A percentile compares a stretch with the other conserved stretches of the same genome.
phyloP scores from a whole-genome alignment of 192 early-diverging fungal species.

The Coemansia sp. region DNA sequence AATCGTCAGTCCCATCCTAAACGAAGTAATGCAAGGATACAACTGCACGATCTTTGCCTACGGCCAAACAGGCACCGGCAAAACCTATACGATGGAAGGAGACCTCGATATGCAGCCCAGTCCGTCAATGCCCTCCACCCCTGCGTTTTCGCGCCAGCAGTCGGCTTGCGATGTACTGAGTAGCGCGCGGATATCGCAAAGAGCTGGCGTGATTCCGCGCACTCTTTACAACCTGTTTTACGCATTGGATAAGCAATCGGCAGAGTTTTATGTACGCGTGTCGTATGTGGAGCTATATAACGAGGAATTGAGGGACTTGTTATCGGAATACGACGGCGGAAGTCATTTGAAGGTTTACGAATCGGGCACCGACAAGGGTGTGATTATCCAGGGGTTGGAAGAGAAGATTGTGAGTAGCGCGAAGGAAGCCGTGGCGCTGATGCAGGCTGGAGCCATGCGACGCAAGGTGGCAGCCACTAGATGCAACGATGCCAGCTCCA shows the following conservation, averaged over 20 bases:
- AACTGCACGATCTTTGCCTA: slow-evolving; percentile 87
- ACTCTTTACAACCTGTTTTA: slow-evolving; percentile 81
- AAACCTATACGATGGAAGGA: slow-evolving; percentile 97
- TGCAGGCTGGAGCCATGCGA: slow-evolving; percentile 73
- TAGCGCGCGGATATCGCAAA: slow-evolving; percentile 14
- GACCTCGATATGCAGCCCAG: slow-evolving; percentile 56
- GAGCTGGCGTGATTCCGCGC: slow-evolving; percentile 92
- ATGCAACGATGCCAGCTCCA: slow-evolving; percentile 89
- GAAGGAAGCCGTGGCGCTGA: slow-evolving; percentile 68
- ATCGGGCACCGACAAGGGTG: slow-evolving; percentile 66
- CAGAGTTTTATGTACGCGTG: slow-evolving; percentile 81
- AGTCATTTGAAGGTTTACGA: slow-evolving; percentile 69
- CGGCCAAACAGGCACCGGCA: slow-evolving; percentile 91
- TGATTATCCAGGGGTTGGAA: slow-evolving; percentile 81
- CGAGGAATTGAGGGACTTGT: slow-evolving; percentile 89
- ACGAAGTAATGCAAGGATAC: slow-evolving; percentile 75
- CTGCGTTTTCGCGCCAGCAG: slow-evolving; percentile 6
- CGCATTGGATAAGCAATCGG: slow-evolving; percentile 62
- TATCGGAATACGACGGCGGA: slow-evolving; percentile 60
- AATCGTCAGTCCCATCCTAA: slow-evolving; percentile 77
- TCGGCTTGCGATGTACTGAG: background rate
- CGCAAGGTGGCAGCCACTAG: slow-evolving; percentile 83
- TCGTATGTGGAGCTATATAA: slow-evolving; percentile 96
- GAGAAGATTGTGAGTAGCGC: slow-evolving; percentile 76
- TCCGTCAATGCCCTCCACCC: background rate